These are phyloP conservation scores for Maudiozyma pseudohumilis DNA, from an alignment of 805 yeast species.

Conservation along the genomic window DNA sequence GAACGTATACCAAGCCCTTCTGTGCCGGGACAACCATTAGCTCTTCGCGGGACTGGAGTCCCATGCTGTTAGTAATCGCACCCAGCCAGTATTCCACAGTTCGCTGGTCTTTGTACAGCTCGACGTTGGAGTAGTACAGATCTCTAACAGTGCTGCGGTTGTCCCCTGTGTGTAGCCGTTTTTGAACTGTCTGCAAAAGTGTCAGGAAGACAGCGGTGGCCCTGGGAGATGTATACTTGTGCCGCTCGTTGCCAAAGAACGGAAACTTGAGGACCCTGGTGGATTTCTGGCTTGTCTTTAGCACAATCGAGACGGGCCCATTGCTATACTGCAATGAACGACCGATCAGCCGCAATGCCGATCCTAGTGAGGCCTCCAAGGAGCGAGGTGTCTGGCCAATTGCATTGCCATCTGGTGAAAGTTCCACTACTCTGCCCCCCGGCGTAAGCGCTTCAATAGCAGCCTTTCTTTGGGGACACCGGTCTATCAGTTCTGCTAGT, in stretches of 20 bases:
- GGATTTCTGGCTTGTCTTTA: neutral
- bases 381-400: too few species aligned
- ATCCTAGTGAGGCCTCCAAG: too few species aligned
- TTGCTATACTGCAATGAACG: neutral
- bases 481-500: too few species aligned
- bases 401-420: too few species aligned
- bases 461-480: too few species aligned
- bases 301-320: neutral
- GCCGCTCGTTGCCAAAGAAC: conserved; percentile 3
- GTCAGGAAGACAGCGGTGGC: conserved; percentile 12
- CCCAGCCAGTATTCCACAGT: conserved; percentile 35
- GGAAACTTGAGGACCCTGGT: conserved; percentile 8
- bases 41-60: conserved; percentile 25
- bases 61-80: conserved; percentile 32
- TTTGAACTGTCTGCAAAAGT: conserved; percentile 11
- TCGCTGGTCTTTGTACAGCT: conserved; percentile 38
- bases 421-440: too few species aligned
- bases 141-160: conserved; percentile 36
- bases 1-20: conserved; percentile 47
- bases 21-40: conserved; percentile 48
- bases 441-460: too few species aligned
- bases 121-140: conserved; percentile 52
- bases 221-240: neutral
- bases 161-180: conserved; percentile 2
- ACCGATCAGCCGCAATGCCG: too few species aligned